Conservation (phyloP, 371 early-diverging fungal species). For the Rhizomucor pusillus region DNA sequence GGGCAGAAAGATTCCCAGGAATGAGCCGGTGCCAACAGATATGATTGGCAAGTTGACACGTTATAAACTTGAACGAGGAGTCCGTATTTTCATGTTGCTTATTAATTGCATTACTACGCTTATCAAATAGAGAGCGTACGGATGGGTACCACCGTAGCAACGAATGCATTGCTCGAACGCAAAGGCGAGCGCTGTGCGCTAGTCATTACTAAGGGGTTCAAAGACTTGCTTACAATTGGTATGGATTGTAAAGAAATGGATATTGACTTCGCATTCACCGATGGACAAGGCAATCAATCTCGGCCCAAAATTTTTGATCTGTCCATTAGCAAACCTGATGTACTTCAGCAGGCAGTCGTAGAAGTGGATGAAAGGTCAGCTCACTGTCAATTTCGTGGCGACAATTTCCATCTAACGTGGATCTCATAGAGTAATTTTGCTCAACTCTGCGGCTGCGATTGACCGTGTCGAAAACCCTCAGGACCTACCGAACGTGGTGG, state of each 20-base stretch:
- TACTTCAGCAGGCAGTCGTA: constrained; percentile 82
- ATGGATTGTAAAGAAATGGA: neutral
- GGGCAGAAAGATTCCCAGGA: constrained; percentile 66
- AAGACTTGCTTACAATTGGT: constrained; percentile 67
- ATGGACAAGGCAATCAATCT: constrained; percentile 85
- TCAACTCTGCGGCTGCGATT: constrained; percentile 65
- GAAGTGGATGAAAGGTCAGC: constrained; percentile 88
- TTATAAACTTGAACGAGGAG: too few relatives aligned
- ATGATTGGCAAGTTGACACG: constrained; percentile 53
- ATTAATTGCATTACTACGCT: neutral
- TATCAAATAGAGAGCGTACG: constrained; percentile 69
- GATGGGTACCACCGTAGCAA: constrained; percentile 98
- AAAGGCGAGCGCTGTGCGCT: constrained; percentile 88
- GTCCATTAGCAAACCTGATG: constrained; percentile 75
- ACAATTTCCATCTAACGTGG: neutral
- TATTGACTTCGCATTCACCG: neutral
- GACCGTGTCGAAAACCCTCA: constrained; percentile 42
- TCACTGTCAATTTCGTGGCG: neutral
- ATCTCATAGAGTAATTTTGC: constrained; percentile 61
- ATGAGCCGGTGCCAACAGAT: constrained; percentile 73
- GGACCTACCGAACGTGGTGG: constrained; percentile 33
- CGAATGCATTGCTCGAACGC: constrained; percentile 89
- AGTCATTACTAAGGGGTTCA: constrained; percentile 90
- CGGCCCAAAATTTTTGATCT: constrained; percentile 95
- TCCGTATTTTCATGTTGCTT: neutral